Base-by-base conservation (phyloP, 2,329 filamentous ascomycete genomes). In the Neofusicoccum sp. region DNA sequence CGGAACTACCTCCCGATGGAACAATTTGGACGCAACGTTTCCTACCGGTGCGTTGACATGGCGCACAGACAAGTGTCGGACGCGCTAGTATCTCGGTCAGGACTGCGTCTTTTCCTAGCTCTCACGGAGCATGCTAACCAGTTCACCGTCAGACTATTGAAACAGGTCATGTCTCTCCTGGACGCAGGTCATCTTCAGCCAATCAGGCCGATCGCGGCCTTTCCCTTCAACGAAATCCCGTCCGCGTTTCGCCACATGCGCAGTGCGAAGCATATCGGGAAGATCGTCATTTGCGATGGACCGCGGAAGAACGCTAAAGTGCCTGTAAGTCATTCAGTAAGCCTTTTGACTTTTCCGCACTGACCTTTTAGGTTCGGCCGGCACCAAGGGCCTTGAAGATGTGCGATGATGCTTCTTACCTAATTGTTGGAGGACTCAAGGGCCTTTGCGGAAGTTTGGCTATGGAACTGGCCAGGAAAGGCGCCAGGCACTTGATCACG, bases 371-470 rank as follows among this genome's bases (percentile, higher is more conserved):
- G 22, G 22, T 22, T 22, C 48, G 63, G 12, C 60, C 29, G 33
- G 50, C 48, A 7, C 12, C 22, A 45, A 12, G 6, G n/a, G 29
- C 29, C 8, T 41, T 62, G 8, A 14, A n/a, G 9, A 34, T 62
- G 29, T 41, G 50, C 6, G 41, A 28, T 12, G 64, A 72, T 61
- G 68, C 67, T 6, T 69, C 71, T 3, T 74, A 73, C 50, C 36
- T 74, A 11, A 56, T 74, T 3, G 69, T 68, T 31, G 71, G 71
- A 39, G 71, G 71, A 7, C 66, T 67, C 3, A 70, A 71, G 7
- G 71, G 71, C 8, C 58, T 73, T 11, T 71, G 71, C 3, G 66
- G 72, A 1, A 73, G 63, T 41, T 22, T 64, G 63, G 28, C 68
- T 73, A 39, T 64, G 67, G 7, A 64, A 48, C 29, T 71, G 69